Evolutionary conservation across 1,284 basidiomycete species (phyloP), one percentile per base, ranked within the genome.

Genomic region (Trametes pubescens): DNA sequence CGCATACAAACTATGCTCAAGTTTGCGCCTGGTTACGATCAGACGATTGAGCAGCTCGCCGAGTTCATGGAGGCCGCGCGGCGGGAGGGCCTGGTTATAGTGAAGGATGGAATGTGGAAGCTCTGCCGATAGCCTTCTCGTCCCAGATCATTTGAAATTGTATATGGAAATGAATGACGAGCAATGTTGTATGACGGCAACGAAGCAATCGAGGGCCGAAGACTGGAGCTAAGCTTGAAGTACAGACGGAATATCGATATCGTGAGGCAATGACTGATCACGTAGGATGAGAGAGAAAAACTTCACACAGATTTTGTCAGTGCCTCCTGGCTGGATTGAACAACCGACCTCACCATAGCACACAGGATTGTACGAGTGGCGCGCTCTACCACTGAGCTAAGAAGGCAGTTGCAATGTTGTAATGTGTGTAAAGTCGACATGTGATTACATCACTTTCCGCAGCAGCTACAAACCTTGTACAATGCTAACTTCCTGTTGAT

Each of bases 1-100:
- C 84, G 90, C 14, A 93, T 96, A 70, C 94, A 96, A 71, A 83
- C 84, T 2, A 94, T 94, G 88, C 81, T 96, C 60, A 89, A 86
- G 73, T 86, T 93, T 72, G 91, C 90, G 13, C 91, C 90, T 13
- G 87, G 86, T 2, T 96, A 95, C 75, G 87, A 94, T 69, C 85
- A 88, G 65, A 89, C 87, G 1, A 74, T 86, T 9, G 93, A 94
- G 37, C 92, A 96, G 73, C 83, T 96, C 9, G 84, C 80, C 2
- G 78, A 75, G 48, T 93, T 96, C 70, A 85, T 96, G 84, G 90
- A 94, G 67, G 87, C 90, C 22, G 90, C 93, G 34, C 82, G 87
- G 67, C 79, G 87, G 61, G 92, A 95, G 73, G 92, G 90, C 0
- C 77, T 92, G 21, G 88, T 95, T n/a, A 81, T 82, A 5, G 83